A percentile compares a stretch with the other conserved stretches of the same genome.
Evolutionary conservation across 352 stramenopile species (phyloP).

Genomic region (Globisporangium perplexum): DNA sequence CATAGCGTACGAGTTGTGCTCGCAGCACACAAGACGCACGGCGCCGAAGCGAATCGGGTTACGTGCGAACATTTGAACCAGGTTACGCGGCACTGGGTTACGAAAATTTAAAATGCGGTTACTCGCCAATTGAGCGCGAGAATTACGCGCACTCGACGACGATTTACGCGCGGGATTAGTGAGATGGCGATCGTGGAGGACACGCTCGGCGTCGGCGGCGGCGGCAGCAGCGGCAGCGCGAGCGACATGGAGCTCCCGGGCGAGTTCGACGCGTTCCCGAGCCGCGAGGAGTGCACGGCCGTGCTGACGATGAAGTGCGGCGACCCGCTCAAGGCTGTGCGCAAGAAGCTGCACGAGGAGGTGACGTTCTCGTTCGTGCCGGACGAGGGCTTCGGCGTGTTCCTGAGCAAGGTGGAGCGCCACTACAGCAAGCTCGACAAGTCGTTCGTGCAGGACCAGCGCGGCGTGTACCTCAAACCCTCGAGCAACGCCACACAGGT

Average conservation of each 20-base stretch:
- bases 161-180: too few relatives aligned
- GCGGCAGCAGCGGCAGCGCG: background rate
- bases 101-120: too few relatives aligned
- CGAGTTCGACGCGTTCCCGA: conserved; percentile 44
- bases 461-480: conserved; percentile 72
- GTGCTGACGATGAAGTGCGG: conserved; percentile 77
- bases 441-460: conserved; percentile 56
- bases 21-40: too few relatives aligned
- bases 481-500: conserved; percentile 71
- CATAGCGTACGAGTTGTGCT: too few relatives aligned
- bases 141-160: background rate
- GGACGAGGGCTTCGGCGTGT: conserved; percentile 68
- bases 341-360: conserved; percentile 78
- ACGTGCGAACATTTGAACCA: too few relatives aligned
- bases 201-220: background rate
- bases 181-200: background rate
- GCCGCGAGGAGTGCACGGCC: conserved; percentile 55
- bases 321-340: conserved; percentile 63
- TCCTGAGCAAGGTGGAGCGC: conserved; percentile 73
- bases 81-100: too few relatives aligned
- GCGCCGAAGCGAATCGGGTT: too few relatives aligned
- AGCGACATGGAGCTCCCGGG: conserved; percentile 6
- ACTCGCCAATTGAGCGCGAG: too few relatives aligned
- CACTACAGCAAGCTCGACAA: conserved; percentile 57
- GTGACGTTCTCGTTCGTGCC: conserved; percentile 62